Conservation (phyloP, 768 basidiomycete genomes). For the Russula lepida region DNA sequence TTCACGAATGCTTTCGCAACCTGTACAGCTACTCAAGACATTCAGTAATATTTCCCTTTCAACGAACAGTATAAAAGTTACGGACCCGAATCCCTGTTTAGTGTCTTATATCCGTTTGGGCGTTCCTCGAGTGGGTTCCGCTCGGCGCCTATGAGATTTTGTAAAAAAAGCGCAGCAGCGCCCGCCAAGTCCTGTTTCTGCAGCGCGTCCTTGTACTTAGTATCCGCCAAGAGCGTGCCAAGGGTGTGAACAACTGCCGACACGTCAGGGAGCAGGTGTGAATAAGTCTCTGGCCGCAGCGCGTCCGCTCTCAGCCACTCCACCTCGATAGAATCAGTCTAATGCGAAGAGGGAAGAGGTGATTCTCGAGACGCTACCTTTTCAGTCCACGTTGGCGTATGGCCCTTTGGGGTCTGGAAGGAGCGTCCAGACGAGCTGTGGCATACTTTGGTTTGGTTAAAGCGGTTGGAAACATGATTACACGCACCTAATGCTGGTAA, state of each 20-base stretch:
- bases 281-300: conserved; percentile 65
- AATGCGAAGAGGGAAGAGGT: neutral
- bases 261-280: conserved; percentile 52
- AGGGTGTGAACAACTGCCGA: conserved; percentile 89
- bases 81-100: conserved; percentile 90
- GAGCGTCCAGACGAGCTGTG: conserved; percentile 78
- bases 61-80: neutral
- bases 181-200: conserved; percentile 47
- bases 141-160: conserved; percentile 31
- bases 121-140: conserved; percentile 52
- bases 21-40: conserved; percentile 42
- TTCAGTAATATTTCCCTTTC: neutral
- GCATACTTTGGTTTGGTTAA: neutral
- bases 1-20: conserved; percentile 71
- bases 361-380: conserved; percentile 40
- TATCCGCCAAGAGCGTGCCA: conserved; percentile 79
- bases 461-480: neutral
- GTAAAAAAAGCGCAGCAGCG: conserved; percentile 41
- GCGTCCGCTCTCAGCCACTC: conserved; percentile 84
- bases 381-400: conserved; percentile 76
- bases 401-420: conserved; percentile 83
- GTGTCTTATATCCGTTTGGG: conserved; percentile 53
- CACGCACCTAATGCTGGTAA: conserved; percentile 78
- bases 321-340: conserved; percentile 42
- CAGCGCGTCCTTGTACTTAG: conserved; percentile 70